Evolutionary conservation across 2,329 filamentous ascomycete species (phyloP), one percentile per base, ranked within the genome.

Genomic region (Xylariomycetidae sp.): DNA sequence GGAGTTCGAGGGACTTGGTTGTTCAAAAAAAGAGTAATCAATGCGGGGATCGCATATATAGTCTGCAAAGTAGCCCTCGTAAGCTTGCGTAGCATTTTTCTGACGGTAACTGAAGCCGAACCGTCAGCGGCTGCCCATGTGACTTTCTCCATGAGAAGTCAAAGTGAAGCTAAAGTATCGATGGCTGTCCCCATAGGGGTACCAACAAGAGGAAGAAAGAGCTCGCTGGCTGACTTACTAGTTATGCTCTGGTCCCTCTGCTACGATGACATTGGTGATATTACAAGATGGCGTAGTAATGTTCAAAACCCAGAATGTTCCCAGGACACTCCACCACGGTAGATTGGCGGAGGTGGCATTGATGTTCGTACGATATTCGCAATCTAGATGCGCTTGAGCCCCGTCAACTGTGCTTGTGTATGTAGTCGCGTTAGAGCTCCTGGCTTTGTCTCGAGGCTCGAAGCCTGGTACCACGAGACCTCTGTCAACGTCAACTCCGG

Each of bases 391-490:
- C 20, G 34, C 20, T 18, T 40, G 13, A 4, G 24, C 38, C 9
- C 38, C 38, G 16, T 28, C 27, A 4, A 40, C 38, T 10, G 24
- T 40, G 9, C 30, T 17, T 10, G 30, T 40, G 29, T 40, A 37
- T 17, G 33, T 37, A 6, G 38, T 37, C 10, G 30, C 22, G n/a
- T 23, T 30, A 8, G 8, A 6, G 5, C 17, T 18, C 15, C 26
- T 14, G 10, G 6, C 6, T 12, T 13, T 18, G 10, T n/a, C 10
- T 10, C 14, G 15, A 4, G 30, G 38, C 17, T 19, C 17, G 17
- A 40, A 40, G 23, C 37, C 34, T 4, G 38, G 34, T 12, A 40
- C 34, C 13, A 40, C 34, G 19, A 40, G 38, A 4, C 38, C 38
- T 7, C 24, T 22, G 23, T 25, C 22, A 15, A 23, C 12, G 17